Evolutionary conservation across 192 early-diverging fungal genomes (phyloP), one percentile per base, ranked within the genome.

Genomic region (Helicostylum pulchrum): DNA sequence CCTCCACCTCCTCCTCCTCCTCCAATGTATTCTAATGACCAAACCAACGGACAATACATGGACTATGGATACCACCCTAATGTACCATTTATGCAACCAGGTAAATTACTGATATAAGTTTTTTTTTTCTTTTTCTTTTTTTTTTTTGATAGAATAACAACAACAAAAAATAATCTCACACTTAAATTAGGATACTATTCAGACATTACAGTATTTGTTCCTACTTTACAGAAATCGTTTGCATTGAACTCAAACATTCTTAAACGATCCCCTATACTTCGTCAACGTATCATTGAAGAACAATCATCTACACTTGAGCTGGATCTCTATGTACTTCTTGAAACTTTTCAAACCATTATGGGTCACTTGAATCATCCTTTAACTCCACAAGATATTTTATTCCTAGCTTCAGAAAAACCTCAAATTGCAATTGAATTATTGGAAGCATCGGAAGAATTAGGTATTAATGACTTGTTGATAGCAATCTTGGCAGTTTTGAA

Each of bases 251-350:
- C 61, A 9, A 30, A 47, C 32, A 47, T 64, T 4, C 53, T 70
- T 12, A 63, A 61, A 3, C 68, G 68, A 19, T 70, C 68, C 20
- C 68, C 68, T 11, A 45, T 39, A 7, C 47, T 70, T 17, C 44
- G 30, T 32, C 61, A 51, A n/a, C 67, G 58, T 7, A 34, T 68
- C 1, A 50, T 15, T 12, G 59, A 68, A 9, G 47, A 50, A 2
- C 48, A 68, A 12, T 15, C 19, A 21, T 23, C 52, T 17, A 60
- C 44, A 15, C 61, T 53, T 39, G 30, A 34, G 45, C 30, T 64
- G 30, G 48, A 61, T 56, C 32, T 49, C 14, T 42, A 62, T 4
- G 45, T 50, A 10, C 2, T 51, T 60, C 30, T 8, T 14, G 68
- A 70, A 32, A 53, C 68, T 8, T 46, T 70, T 17, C 43, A 64